These are phyloP conservation scores for Lepidium sativum DNA, from an alignment of 345 rosid genomes.

Conservation along the genomic window DNA sequence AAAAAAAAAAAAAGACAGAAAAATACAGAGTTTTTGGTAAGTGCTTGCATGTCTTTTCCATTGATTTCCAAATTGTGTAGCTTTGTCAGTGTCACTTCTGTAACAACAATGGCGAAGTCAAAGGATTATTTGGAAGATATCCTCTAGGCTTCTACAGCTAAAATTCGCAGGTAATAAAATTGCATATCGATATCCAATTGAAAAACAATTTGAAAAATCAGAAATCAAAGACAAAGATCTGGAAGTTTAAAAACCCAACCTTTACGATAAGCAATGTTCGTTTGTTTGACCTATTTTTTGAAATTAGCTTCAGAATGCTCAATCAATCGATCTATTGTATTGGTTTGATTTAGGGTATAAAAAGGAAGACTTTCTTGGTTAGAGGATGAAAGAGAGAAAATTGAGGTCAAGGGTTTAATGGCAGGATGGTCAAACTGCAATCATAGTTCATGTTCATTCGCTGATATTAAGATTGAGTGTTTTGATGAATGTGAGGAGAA, in stretches of 20 bases:
- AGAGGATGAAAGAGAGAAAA: not conserved
- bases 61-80: constrained; percentile 2
- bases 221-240: not conserved
- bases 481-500: constrained; percentile 27
- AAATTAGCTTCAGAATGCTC: not conserved
- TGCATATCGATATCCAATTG: not conserved
- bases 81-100: constrained; percentile 18
- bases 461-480: constrained; percentile 16
- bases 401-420: constrained; percentile 31
- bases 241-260: not conserved
- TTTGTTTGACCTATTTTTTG: not conserved
- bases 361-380: not conserved
- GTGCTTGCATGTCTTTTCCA: constrained; percentile 24
- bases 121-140: not conserved
- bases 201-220: not conserved
- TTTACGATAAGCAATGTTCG: not conserved
- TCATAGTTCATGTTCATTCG: constrained; percentile 26
- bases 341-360: not conserved
- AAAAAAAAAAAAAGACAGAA: not conserved
- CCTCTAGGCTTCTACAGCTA: constrained; percentile 5
- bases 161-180: constrained; percentile 17
- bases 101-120: constrained; percentile 20
- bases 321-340: not conserved
- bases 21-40: not conserved
- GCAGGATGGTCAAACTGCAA: constrained; percentile 44